phyloP scores from a whole-genome alignment of 2,329 filamentous ascomycete species.

The Capronia coronata region DNA sequence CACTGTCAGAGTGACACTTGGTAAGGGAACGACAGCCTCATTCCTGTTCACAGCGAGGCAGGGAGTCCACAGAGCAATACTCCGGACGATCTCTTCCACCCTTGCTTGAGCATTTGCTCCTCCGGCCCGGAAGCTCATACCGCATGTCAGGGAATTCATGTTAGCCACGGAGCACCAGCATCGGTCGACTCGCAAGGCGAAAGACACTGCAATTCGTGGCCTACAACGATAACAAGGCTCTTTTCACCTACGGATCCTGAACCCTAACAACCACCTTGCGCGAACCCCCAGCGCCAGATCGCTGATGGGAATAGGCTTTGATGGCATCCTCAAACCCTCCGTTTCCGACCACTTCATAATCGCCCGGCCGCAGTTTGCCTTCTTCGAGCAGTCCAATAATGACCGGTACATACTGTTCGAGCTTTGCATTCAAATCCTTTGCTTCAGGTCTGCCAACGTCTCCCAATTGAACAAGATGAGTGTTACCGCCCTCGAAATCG shows the following conservation, averaged over 20 bases:
- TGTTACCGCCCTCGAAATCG: conserved; percentile 28
- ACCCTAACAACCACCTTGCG: conserved; percentile 29
- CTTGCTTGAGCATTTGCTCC: too few species aligned
- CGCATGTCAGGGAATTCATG: background rate
- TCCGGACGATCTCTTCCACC: background rate
- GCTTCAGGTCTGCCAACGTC: conserved; percentile 25
- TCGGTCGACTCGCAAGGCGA: background rate
- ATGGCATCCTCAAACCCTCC: conserved; percentile 28
- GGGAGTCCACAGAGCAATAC: background rate
- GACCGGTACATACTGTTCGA: conserved; percentile 27
- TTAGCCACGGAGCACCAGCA: background rate
- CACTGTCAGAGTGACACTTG: background rate
- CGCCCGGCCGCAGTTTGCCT: conserved; percentile 19
- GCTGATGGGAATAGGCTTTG: conserved; percentile 27
- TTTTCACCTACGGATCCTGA: conserved; percentile 8
- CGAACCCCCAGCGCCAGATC: conserved; percentile 23
- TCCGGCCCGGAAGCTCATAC: background rate
- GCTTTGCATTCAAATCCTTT: conserved; percentile 21
- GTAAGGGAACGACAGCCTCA: background rate
- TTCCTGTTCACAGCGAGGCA: background rate
- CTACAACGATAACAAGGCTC: too few species aligned
- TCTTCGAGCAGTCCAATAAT: conserved; percentile 25
- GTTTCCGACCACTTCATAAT: conserved; percentile 27
- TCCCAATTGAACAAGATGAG: conserved; percentile 20
- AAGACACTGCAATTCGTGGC: too few species aligned